Evolutionary conservation across 805 yeast species (phyloP), one percentile per base, ranked within the genome.

Genomic region (Candida orba): DNA sequence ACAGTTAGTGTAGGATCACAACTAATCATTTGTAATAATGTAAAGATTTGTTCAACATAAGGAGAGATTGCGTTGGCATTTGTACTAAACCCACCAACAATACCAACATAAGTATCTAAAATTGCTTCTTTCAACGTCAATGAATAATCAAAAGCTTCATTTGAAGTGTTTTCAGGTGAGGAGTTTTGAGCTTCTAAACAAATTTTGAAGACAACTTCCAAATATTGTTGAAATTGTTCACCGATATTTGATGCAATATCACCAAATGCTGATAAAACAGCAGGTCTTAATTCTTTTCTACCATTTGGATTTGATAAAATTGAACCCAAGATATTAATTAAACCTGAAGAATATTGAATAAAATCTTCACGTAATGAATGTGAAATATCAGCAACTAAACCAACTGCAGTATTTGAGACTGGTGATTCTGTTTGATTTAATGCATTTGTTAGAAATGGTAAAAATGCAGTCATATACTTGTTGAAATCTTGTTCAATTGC

Each of bases 91-190:
- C 98, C 97, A 40, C 95, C 89, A 45, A 91, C 88, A 40, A 93
- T 81, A 49, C 99, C 99, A 31, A 90, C 95, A 60, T 88, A 93
- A 33, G 96, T 89, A 63, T 93, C 98, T 53, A 93, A 72, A n/a
- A 90, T 91, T 6, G 98, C 73, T 65, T 88, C 96, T 52, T 82
- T 79, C 38, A 93, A 78, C 39, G 70, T 72, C 47, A 77, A 67
- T 30, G 82, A 74, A 56, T 87, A 87, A 49, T 90, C 96, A 45
- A 80, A 70, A 17, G 88, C 76, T 49, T 93, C 98, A 35, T 78
- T 58, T 9, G 89, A 71, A 35, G 74, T 66, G 52, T 84, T 91
- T 49, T 79, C 84, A 0, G 84, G 79, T 47, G 74, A 76, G 30
- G 78, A 63, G 36, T 66, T 66, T 53, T 81, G 79, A 14, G 90